Conservation (phyloP, 2,329 filamentous ascomycete genomes). For the Neocatenulostroma microsporum region DNA sequence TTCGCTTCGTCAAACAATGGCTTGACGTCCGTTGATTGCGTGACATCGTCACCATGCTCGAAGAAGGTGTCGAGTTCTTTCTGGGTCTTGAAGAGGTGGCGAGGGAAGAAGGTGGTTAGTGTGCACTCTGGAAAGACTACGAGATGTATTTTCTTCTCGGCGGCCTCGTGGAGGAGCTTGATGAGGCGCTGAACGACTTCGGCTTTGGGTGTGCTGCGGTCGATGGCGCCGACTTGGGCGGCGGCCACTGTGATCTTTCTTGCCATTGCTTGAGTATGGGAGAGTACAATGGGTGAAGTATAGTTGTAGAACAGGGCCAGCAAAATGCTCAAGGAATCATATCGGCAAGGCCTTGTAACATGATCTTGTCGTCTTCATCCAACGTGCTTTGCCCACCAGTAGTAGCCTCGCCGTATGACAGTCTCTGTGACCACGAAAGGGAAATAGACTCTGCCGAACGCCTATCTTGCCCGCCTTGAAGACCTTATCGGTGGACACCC, state of each 20-base stretch:
- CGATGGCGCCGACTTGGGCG: conserved; percentile 46
- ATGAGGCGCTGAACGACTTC: conserved; percentile 45
- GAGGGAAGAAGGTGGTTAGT: conserved; percentile 51
- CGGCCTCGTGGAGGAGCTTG: conserved; percentile 41
- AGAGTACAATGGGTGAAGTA: too few species aligned
- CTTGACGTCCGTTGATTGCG: conserved; percentile 38
- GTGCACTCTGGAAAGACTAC: conserved; percentile 50
- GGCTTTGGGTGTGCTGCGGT: conserved; percentile 35
- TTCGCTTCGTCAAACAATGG: conserved; percentile 44
- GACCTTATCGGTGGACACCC: too few species aligned
- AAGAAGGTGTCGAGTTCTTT: conserved; percentile 45
- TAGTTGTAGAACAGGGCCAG: too few species aligned
- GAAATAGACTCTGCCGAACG: neutral
- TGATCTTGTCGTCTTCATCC: too few species aligned
- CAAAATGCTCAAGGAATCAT: too few species aligned
- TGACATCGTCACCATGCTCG: conserved; percentile 40
- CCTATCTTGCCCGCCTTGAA: too few species aligned
- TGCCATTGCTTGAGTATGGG: conserved; percentile 32
- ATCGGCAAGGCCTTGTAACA: too few species aligned
- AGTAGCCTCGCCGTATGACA: too few species aligned
- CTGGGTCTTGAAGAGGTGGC: conserved; percentile 33
- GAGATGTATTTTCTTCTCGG: conserved; percentile 39
- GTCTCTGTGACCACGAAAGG: too few species aligned
- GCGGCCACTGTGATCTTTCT: conserved; percentile 44
- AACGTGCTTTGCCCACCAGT: too few species aligned